These are phyloP conservation scores for Phylloporus scabripes DNA, from an alignment of 768 basidiomycete species.

Conservation along the genomic window DNA sequence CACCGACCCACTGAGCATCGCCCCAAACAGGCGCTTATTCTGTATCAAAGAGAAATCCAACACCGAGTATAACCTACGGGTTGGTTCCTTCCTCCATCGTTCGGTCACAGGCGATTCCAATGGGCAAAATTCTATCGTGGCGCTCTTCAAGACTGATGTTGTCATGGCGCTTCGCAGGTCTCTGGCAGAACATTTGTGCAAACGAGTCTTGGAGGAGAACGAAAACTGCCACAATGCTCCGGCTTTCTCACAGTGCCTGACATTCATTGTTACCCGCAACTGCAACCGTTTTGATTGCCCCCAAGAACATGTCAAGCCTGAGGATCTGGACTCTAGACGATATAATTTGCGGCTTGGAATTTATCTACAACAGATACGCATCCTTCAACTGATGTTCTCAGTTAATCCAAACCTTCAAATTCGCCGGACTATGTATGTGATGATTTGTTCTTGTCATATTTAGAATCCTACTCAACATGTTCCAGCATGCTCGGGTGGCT, in stretches of 20 bases:
- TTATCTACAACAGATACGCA: constrained; percentile 46
- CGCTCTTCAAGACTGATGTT: constrained; percentile 18
- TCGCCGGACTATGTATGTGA: constrained; percentile 4
- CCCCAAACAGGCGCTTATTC: constrained; percentile 27
- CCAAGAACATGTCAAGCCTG: constrained; percentile 32
- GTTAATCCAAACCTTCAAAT: constrained; percentile 1
- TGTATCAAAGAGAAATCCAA: constrained; percentile 8
- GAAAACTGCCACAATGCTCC: constrained; percentile 24
- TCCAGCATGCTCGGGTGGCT: constrained; percentile 30
- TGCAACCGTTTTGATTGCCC: constrained; percentile 35
- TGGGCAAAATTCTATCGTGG: constrained; percentile 8
- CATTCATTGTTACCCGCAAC: constrained; percentile 22
- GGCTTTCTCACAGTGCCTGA: constrained; percentile 39
- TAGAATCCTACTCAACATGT: neutral
- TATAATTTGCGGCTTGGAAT: constrained; percentile 41
- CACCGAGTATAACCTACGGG: constrained; percentile 6
- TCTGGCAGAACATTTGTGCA: constrained; percentile 27
- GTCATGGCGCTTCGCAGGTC: constrained; percentile 17
- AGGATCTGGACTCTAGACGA: constrained; percentile 24
- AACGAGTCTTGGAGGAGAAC: constrained; percentile 31
- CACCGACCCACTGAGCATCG: constrained; percentile 4
- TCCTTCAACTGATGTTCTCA: constrained; percentile 34
- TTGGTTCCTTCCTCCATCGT: constrained; percentile 6
- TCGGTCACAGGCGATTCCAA: neutral
- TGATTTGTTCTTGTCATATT: neutral